Conservation (phyloP, 371 early-diverging fungal species). For the Dinochytrium kinnereticum region DNA sequence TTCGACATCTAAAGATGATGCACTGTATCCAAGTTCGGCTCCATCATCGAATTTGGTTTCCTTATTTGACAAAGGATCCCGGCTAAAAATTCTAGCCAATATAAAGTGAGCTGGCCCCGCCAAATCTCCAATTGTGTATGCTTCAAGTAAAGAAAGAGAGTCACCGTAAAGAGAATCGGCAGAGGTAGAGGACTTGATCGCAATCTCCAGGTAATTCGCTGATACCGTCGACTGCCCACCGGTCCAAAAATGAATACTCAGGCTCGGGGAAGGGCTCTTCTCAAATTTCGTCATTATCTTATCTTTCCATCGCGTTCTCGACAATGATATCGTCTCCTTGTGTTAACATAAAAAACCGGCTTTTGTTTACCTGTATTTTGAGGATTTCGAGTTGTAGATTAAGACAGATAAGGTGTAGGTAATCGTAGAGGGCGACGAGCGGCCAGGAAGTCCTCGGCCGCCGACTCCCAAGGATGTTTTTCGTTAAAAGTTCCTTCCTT, state of each 20-base stretch:
- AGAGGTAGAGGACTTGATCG: neutral
- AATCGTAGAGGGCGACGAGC: constrained; percentile 31
- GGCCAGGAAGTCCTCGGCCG: constrained; percentile 20
- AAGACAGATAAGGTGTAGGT: constrained; percentile 33
- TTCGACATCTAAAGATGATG: neutral
- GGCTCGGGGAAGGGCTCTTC: neutral
- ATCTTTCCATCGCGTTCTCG: constrained; percentile 37
- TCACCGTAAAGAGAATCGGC: neutral
- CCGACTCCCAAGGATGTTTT: neutral
- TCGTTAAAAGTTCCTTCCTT: neutral
- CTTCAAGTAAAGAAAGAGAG: neutral
- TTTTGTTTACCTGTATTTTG: constrained; percentile 27
- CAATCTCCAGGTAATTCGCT: neutral
- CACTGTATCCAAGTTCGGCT: neutral
- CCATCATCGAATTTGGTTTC: neutral
- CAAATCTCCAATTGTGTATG: neutral
- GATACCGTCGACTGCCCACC: neutral
- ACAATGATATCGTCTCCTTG: no score
- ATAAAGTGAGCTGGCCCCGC: neutral
- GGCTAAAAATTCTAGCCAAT: neutral
- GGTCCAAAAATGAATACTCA: constrained; percentile 14
- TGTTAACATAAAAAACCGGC: no score
- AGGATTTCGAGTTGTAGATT: constrained; percentile 35
- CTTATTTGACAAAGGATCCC: neutral
- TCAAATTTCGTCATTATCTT: constrained; percentile 16